Base-by-base conservation (phyloP, 2,329 filamentous ascomycete genomes). In the Pseudogymnoascus verrucosus region DNA sequence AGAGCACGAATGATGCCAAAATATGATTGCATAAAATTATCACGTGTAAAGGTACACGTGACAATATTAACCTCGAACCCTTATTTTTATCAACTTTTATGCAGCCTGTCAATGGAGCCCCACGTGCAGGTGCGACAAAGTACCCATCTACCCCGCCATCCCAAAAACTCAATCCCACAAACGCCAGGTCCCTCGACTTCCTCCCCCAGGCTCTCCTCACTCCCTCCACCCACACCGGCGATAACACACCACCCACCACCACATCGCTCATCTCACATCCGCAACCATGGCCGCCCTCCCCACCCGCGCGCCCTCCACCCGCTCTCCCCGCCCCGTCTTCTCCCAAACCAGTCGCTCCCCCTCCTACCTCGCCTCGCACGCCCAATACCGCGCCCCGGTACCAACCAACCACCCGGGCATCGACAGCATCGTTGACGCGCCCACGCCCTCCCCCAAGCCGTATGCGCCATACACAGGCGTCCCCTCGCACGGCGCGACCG, bases 321-420 rank as follows among this genome's bases (percentile, higher is more conserved):
- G 64, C 36, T 60, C 68, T 51, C 64, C 62, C 10, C 69, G 71
- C 37, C 71, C 71, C n/a, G 69, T 67, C 62, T 66, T 73, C 8
- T 68, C 68, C 34, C 64, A 51, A n/a, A 68, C 65, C 57, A 83
- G 82, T 80, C 81, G 84, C 70, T 85, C 81, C 76, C 83, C 81
- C 73, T 87, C 84, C 12, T 87, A 84, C 71, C 77, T 87, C 64
- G 80, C 80, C 72, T 84, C 87, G 68, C 82, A 87, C 70, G 84
- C 87, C 73, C 83, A 87, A 70, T 86, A 85, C 68, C 82, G 84
- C 60, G 82, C 83, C 10, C 78, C 72, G 36, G 71, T 70, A 59
- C 72, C 81, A 57, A 84, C 86, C 28, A 78, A 77, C 64, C 80
- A 82, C 71, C 84, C 84, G 67, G 84, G 84, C 66, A 88, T 88